Evolutionary conservation across 345 rosid genomes (phyloP).

Genomic region (Bruguiera parviflora): DNA sequence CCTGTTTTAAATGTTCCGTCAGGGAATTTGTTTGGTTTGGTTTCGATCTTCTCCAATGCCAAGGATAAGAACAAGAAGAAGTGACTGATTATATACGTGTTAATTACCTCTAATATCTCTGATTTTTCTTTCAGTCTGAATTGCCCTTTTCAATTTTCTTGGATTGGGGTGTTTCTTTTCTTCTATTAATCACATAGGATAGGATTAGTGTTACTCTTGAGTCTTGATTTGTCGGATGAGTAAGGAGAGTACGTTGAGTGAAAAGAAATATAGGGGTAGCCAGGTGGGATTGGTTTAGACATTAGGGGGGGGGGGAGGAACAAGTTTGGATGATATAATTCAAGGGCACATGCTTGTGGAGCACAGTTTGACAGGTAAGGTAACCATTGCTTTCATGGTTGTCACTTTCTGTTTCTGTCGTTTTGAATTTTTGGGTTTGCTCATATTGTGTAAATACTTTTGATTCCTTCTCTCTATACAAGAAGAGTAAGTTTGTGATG

Average conservation of each 20-base stretch:
- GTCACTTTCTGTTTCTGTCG: conserved; percentile 36
- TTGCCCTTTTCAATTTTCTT: background rate
- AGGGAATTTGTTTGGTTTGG: conserved; percentile 62
- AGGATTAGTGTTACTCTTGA: too few species aligned
- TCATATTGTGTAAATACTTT: conserved; percentile 13
- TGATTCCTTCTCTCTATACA: conserved; percentile 4
- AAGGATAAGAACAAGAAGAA: conserved; percentile 64
- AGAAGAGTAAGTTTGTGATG: background rate
- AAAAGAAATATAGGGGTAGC: background rate
- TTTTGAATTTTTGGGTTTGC: conserved; percentile 2
- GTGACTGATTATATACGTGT: conserved; percentile 17
- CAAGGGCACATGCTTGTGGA: conserved; percentile 32
- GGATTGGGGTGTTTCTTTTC: background rate
- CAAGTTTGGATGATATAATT: conserved; percentile 10
- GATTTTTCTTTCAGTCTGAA: background rate
- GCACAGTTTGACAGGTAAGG: conserved; percentile 31
- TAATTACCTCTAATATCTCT: background rate
- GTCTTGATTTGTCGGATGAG: too few species aligned
- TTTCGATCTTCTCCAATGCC: conserved; percentile 57
- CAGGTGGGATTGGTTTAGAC: background rate
- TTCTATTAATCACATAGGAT: background rate
- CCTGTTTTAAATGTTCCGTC: conserved; percentile 74
- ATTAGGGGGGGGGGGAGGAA: conserved; percentile 15
- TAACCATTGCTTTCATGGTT: conserved; percentile 43
- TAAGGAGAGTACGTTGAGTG: background rate